These are phyloP conservation scores for Helicocarpus griseus DNA, from an alignment of 2,329 filamentous ascomycete species.

Conservation along the genomic window DNA sequence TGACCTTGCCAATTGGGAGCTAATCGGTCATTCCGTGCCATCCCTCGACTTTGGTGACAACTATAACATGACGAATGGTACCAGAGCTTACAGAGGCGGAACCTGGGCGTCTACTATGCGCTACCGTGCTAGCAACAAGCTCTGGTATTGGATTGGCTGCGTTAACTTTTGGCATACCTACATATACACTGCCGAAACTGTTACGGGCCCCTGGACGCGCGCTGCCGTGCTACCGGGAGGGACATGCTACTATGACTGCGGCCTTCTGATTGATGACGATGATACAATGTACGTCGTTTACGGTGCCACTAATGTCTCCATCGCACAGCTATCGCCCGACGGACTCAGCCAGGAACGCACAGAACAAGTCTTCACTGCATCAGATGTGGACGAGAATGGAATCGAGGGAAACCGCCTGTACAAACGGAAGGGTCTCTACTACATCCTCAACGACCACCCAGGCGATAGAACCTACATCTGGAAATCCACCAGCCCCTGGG, in stretches of 20 bases:
- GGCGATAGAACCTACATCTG: constrained; percentile 40
- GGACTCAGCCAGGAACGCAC: constrained; percentile 21
- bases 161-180: constrained; percentile 10
- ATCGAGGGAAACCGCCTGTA: constrained; percentile 50
- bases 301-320: neutral
- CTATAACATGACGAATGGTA: neutral
- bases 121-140: constrained; percentile 4
- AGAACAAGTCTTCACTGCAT: constrained; percentile 28
- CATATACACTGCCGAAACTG: constrained; percentile 8
- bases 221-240: neutral
- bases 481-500: constrained; percentile 41
- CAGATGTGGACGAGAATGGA: constrained; percentile 24
- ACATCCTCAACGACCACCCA: constrained; percentile 43
- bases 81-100: constrained; percentile 1
- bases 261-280: constrained; percentile 1
- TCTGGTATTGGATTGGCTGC: constrained; percentile 7
- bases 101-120: constrained; percentile 6
- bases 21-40: constrained; percentile 4
- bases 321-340: constrained; percentile 2
- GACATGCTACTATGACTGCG: constrained; percentile 3
- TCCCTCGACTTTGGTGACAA: neutral
- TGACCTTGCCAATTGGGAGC: constrained; percentile 2
- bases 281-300: constrained; percentile 1
- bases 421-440: constrained; percentile 47
- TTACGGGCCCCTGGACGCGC: constrained; percentile 2